These are phyloP conservation scores for Metschnikowia cerradonensis DNA, from an alignment of 805 yeast species.

Conservation along the genomic window DNA sequence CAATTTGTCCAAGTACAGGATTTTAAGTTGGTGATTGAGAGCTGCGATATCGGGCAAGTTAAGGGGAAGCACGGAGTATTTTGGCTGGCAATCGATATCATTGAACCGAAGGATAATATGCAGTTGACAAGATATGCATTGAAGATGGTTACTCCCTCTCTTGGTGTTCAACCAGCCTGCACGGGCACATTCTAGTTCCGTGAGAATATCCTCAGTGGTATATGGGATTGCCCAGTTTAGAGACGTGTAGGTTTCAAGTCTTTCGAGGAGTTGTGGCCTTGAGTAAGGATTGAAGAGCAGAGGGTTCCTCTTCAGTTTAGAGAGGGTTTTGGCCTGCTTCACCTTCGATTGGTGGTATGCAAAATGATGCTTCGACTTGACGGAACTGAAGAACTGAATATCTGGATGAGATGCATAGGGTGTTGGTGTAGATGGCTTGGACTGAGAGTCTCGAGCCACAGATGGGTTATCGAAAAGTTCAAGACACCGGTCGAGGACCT, in stretches of 20 bases:
- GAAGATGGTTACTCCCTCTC: slow-evolving; percentile 27
- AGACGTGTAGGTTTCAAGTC: slow-evolving; percentile 43
- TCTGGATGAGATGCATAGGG: slow-evolving; percentile 31
- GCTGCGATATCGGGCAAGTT: slow-evolving; percentile 22
- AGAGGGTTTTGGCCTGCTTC: not conserved
- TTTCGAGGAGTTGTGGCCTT: slow-evolving; percentile 28
- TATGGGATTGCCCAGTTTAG: slow-evolving; percentile 45
- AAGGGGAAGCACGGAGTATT: slow-evolving; percentile 10
- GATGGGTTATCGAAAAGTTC: slow-evolving; percentile 6
- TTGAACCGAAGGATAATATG: slow-evolving; percentile 29
- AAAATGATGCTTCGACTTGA: slow-evolving; percentile 35
- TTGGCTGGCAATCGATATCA: slow-evolving; percentile 11
- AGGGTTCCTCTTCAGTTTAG: slow-evolving; percentile 8
- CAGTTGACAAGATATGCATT: slow-evolving; percentile 31
- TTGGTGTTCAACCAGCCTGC: slow-evolving; percentile 46
- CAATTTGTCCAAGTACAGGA: slow-evolving; percentile 26
- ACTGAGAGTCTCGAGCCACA: not conserved
- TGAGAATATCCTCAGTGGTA: slow-evolving; percentile 22
- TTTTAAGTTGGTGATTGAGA: slow-evolving; percentile 22
- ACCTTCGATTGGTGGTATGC: slow-evolving; percentile 32
- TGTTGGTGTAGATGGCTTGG: slow-evolving; percentile 13
- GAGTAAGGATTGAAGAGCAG: slow-evolving; percentile 36
- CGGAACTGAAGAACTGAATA: slow-evolving; percentile 34
- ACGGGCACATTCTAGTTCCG: slow-evolving; percentile 46
- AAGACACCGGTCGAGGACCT: slow-evolving; percentile 14